phyloP scores from a whole-genome alignment of 2,329 filamentous ascomycete genomes.

The Penicillium crustosum region DNA sequence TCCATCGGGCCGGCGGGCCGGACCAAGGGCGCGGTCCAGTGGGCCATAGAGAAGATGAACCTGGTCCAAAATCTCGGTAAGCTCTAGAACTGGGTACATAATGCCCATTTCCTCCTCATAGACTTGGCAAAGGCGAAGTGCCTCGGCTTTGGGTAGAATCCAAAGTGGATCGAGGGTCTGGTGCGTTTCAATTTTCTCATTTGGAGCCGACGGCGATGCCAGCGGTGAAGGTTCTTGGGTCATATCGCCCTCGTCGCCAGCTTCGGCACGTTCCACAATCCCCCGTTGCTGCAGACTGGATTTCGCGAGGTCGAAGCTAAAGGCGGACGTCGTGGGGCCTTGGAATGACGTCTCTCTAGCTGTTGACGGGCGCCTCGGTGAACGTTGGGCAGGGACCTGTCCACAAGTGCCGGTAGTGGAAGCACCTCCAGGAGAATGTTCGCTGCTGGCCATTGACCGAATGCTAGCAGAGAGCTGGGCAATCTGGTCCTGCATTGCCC shows the following conservation, averaged over 20 bases:
- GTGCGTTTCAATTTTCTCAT: conserved; percentile 25
- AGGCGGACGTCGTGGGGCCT: conserved; percentile 79
- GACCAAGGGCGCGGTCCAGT: conserved; percentile 7
- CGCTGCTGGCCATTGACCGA: conserved; percentile 58
- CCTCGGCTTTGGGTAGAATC: conserved; percentile 71
- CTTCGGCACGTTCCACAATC: conserved; percentile 58
- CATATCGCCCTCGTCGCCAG: conserved; percentile 58
- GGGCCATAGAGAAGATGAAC: conserved; percentile 60
- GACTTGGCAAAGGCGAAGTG: conserved; percentile 71
- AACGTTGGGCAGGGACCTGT: conserved; percentile 13
- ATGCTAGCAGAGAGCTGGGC: conserved; percentile 70
- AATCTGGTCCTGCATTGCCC: conserved; percentile 64
- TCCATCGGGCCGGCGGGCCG: background rate
- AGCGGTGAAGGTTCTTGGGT: conserved; percentile 41
- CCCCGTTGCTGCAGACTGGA: conserved; percentile 84
- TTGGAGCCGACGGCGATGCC: conserved; percentile 27
- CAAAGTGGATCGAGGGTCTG: conserved; percentile 69
- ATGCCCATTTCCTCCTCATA: conserved; percentile 87
- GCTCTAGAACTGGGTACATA: conserved; percentile 82
- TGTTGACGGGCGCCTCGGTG: conserved; percentile 23
- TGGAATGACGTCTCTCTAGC: conserved; percentile 66
- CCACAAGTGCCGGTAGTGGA: conserved; percentile 8
- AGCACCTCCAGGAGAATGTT: conserved; percentile 10
- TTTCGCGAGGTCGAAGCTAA: conserved; percentile 81
- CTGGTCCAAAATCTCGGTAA: conserved; percentile 67